These are phyloP conservation scores for Thermomyces lanuginosus DNA, from an alignment of 2,329 filamentous ascomycete genomes.

Conservation along the genomic window DNA sequence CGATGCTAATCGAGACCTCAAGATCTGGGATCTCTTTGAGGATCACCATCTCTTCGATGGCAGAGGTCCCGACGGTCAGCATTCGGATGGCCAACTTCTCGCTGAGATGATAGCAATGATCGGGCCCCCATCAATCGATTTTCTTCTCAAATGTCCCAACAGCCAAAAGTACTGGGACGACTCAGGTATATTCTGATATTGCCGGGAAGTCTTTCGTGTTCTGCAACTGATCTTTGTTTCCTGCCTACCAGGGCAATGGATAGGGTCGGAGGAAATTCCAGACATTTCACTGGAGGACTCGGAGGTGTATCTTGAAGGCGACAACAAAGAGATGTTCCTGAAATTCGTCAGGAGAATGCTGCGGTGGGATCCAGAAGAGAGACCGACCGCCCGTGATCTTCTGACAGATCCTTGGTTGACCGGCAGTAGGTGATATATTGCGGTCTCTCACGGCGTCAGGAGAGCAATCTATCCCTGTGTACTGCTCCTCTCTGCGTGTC, in stretches of 20 bases:
- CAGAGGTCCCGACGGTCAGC: constrained; percentile 3
- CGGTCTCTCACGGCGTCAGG: no score
- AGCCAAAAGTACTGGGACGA: constrained; percentile 7
- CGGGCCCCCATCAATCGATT: constrained; percentile 6
- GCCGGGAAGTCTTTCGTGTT: background rate
- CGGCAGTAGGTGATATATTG: no score
- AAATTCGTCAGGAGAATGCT: constrained; percentile 18
- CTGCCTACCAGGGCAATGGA: constrained; percentile 7
- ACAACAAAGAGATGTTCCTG: constrained; percentile 18
- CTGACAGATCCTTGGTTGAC: constrained; percentile 17
- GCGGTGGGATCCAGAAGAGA: constrained; percentile 17
- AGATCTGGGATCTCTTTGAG: constrained; percentile 9
- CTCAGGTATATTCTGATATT: constrained; percentile 3
- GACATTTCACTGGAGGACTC: constrained; percentile 1
- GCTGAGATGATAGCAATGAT: constrained; percentile 9
- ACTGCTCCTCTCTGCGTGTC: no score
- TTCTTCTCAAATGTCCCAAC: constrained; percentile 3
- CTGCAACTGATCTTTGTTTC: constrained; percentile 1
- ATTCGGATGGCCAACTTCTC: constrained; percentile 7
- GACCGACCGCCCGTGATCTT: constrained; percentile 18
- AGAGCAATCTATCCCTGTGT: no score
- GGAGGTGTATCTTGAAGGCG: constrained; percentile 10
- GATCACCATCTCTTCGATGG: constrained; percentile 9
- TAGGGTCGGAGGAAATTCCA: background rate
- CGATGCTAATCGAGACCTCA: no score